phyloP scores from a whole-genome alignment of 1,284 basidiomycete genomes.

The Boletus semigastroideus region DNA sequence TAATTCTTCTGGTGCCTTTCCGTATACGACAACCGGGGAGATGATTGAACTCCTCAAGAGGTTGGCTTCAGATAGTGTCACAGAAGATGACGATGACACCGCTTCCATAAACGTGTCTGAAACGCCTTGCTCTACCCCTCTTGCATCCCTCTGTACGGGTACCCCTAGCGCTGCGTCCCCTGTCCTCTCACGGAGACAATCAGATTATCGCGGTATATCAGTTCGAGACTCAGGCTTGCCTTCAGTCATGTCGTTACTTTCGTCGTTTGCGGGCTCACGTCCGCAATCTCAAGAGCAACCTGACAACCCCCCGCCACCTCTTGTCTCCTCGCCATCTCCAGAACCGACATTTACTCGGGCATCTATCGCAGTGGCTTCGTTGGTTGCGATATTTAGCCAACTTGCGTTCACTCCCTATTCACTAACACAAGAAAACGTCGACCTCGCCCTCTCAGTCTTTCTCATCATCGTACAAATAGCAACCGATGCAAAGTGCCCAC shows the following conservation, averaged over 20 bases:
- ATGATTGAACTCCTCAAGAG: conserved; percentile 42
- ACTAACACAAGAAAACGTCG: conserved; percentile 43
- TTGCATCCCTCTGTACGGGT: conserved; percentile 30
- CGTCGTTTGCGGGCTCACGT: conserved; percentile 59
- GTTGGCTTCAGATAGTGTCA: conserved; percentile 37
- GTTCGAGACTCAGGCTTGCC: conserved; percentile 45
- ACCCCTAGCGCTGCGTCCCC: conserved; percentile 47
- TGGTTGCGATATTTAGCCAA: conserved; percentile 68
- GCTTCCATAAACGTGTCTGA: conserved; percentile 39
- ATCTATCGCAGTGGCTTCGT: conserved; percentile 60
- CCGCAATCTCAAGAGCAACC: conserved; percentile 48
- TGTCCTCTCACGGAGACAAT: conserved; percentile 53
- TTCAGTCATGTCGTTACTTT: conserved; percentile 62
- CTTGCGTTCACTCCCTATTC: conserved; percentile 66
- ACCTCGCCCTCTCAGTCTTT: conserved; percentile 55
- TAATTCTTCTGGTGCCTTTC: conserved; percentile 25
- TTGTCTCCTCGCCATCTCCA: conserved; percentile 22
- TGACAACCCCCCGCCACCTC: conserved; percentile 31
- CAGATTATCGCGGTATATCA: conserved; percentile 42
- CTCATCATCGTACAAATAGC: conserved; percentile 46
- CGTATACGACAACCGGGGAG: conserved; percentile 26
- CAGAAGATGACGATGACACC: conserved; percentile 43
- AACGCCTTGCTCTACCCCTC: conserved; percentile 36
- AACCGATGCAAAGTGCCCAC: conserved; percentile 49
- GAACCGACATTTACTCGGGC: conserved; percentile 42